Conservation (phyloP, 2,329 filamentous ascomycete species). For the Beauveria bassiana region DNA sequence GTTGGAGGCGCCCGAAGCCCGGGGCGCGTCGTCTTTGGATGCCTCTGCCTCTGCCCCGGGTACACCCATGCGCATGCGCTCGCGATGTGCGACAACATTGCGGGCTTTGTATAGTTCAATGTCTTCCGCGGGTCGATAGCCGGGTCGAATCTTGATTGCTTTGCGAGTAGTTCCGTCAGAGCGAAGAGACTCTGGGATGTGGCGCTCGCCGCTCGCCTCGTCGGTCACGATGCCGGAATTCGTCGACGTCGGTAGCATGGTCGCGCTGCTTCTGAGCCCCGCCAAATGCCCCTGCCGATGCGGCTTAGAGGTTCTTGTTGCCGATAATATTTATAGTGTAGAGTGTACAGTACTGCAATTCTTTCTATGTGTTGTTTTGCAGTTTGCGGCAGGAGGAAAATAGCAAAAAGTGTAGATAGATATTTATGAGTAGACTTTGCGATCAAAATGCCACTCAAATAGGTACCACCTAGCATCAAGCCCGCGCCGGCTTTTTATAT, state of each 20-base stretch:
- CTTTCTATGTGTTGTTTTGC: neutral
- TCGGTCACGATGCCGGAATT: conserved; percentile 73
- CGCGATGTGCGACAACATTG: conserved; percentile 77
- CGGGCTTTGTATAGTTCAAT: conserved; percentile 94
- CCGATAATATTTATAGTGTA: neutral
- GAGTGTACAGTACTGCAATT: neutral
- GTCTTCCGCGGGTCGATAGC: conserved; percentile 90
- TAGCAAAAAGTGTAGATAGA: neutral
- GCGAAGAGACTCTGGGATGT: conserved; percentile 81
- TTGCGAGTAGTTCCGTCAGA: conserved; percentile 86
- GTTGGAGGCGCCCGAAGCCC: conserved; percentile 26
- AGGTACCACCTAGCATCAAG: neutral
- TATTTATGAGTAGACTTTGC: neutral
- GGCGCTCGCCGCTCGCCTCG: conserved; percentile 66
- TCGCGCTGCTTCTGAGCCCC: conserved; percentile 8
- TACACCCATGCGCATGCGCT: conserved; percentile 54
- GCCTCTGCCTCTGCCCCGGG: conserved; percentile 65
- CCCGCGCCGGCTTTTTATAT: neutral
- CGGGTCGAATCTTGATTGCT: conserved; percentile 88
- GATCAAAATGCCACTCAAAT: neutral
- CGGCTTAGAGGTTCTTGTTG: neutral
- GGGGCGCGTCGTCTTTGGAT: conserved; percentile 36
- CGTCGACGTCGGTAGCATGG: conserved; percentile 43
- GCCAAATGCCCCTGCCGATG: neutral
- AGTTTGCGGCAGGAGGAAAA: neutral